Percentiles rank a stretch among this genome's conserved stretches.
phyloP scores from a whole-genome alignment of 495 filamentous ascomycete species.

The Lasiosphaeria hispida region DNA sequence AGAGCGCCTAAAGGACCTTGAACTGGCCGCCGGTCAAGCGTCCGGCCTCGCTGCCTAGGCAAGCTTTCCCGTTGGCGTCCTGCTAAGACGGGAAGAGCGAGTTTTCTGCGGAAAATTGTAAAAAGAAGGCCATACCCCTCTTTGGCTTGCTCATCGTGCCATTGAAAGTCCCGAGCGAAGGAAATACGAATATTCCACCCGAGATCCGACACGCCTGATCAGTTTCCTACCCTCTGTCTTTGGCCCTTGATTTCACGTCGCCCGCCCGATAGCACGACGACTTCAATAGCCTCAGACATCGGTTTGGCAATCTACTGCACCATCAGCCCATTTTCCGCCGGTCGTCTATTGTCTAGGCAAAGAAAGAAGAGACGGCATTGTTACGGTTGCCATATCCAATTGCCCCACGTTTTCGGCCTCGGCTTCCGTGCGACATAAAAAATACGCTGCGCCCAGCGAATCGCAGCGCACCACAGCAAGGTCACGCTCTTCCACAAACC shows the following conservation, averaged over 20 bases:
- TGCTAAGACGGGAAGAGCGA: not conserved
- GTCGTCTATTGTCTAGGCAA: not conserved
- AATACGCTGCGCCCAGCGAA: constrained; percentile 14
- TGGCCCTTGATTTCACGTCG: no score
- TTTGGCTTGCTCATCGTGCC: not conserved
- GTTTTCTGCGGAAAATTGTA: constrained; percentile 2
- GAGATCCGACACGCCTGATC: no score
- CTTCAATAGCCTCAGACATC: not conserved
- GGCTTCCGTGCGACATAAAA: constrained; percentile 16
- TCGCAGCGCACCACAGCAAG: constrained; percentile 3
- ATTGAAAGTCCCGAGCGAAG: no score
- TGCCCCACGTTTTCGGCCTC: constrained; percentile 3
- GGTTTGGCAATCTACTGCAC: no score
- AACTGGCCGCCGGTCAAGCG: constrained; percentile 3
- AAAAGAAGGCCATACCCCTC: not conserved
- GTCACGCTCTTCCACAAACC: not conserved
- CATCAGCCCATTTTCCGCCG: not conserved
- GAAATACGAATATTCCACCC: no score
- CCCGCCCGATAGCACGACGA: no score
- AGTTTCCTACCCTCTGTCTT: no score
- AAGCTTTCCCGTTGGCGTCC: not conserved
- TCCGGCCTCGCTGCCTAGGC: constrained; percentile 19
- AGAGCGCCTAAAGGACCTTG: constrained; percentile 12
- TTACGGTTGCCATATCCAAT: not conserved
- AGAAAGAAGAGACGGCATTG: no score